A percentile compares a stretch with the other conserved stretches of the same genome.
phyloP scores from a whole-genome alignment of 192 early-diverging fungal genomes.

The Coemansia sp. region DNA sequence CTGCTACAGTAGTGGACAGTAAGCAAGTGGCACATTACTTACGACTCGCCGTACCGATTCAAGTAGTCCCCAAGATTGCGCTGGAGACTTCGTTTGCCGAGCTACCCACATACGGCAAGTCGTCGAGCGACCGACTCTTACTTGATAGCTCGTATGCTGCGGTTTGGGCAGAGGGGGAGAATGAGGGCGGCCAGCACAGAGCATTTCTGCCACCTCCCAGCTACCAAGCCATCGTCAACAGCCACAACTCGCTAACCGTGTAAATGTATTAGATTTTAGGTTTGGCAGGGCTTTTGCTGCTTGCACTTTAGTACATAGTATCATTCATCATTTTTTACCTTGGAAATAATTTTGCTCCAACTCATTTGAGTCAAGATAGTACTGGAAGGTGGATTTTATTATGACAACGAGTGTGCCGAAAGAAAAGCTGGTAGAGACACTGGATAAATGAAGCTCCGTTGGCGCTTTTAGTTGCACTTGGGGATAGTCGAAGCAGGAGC shows the following conservation, averaged over 20 bases:
- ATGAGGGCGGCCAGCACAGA: not conserved
- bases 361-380: not conserved
- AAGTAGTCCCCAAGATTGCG: constrained; percentile 17
- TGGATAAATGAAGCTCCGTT: not conserved
- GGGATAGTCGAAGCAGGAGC: constrained; percentile 31
- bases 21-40: constrained; percentile 21
- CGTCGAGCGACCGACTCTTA: constrained; percentile 25
- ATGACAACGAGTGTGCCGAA: not conserved
- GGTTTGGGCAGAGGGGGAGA: not conserved
- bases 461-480: constrained; percentile 28
- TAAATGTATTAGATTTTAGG: not conserved
- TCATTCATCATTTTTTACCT: not conserved
- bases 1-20: constrained; percentile 34
- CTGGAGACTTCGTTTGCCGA: constrained; percentile 16
- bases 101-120: constrained; percentile 29
- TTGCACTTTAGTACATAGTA: not conserved
- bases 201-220: constrained; percentile 16
- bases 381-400: not conserved
- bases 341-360: not conserved
- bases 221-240: constrained; percentile 9
- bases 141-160: constrained; percentile 7
- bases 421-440: not conserved
- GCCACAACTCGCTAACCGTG: not conserved
- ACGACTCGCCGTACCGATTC: constrained; percentile 24
- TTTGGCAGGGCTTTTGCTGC: not conserved